These are phyloP conservation scores for Huntiella bhutanensis DNA, from an alignment of 2,329 filamentous ascomycete genomes.

Conservation along the genomic window DNA sequence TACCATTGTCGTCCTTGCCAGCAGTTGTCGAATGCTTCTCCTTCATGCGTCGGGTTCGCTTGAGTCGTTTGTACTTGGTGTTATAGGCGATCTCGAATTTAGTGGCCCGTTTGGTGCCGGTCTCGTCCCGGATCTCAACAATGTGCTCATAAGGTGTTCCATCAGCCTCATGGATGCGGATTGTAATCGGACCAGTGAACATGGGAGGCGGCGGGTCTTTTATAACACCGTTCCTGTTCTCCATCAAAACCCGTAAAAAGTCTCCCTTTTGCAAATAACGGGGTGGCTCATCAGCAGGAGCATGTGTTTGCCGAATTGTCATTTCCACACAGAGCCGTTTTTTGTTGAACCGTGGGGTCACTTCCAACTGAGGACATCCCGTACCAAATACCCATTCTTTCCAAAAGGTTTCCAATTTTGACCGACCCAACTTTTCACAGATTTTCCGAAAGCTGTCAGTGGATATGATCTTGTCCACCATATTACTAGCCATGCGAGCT, in stretches of 20 bases:
- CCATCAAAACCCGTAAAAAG: slow-evolving; percentile 72
- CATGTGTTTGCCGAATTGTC: slow-evolving; percentile 60
- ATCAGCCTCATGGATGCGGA: slow-evolving; percentile 93
- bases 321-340: slow-evolving; percentile 92
- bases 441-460: slow-evolving; percentile 58
- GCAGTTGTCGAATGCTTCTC: slow-evolving; percentile 37
- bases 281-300: slow-evolving; percentile 19
- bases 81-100: slow-evolving; percentile 96
- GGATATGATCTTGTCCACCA: slow-evolving; percentile 54
- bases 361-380: slow-evolving; percentile 73
- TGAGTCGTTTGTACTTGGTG: slow-evolving; percentile 95
- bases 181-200: slow-evolving; percentile 93
- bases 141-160: slow-evolving; percentile 97
- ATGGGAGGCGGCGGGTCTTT: slow-evolving; percentile 53
- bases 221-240: slow-evolving; percentile 51
- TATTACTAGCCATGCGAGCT: slow-evolving; percentile 46
- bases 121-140: slow-evolving; percentile 77
- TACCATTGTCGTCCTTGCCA: slow-evolving; percentile 18
- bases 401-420: slow-evolving; percentile 78
- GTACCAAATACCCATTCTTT: slow-evolving; percentile 79
- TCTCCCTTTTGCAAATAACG: slow-evolving; percentile 42
- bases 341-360: slow-evolving; percentile 88
- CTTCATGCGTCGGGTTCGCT: slow-evolving; percentile 67
- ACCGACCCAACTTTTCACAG: slow-evolving; percentile 77
- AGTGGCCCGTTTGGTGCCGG: slow-evolving; percentile 39